Conservation (phyloP, 2,329 filamentous ascomycete genomes). For the Fusarium equiseti region DNA sequence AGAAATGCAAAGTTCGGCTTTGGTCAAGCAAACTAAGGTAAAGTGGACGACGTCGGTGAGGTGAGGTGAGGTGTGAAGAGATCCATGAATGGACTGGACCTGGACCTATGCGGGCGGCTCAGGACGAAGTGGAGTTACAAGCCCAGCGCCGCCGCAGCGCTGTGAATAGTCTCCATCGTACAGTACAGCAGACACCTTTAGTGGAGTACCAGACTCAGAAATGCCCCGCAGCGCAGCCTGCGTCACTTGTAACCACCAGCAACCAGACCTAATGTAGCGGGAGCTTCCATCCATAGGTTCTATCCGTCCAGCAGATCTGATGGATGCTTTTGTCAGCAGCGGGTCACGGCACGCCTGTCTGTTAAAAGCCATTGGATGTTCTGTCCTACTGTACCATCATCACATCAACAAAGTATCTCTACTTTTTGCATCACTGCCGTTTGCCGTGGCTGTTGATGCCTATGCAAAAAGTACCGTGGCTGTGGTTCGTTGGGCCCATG, state of each 20-base stretch:
- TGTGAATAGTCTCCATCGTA: slow-evolving; percentile 26
- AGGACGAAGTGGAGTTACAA: slow-evolving; percentile 39
- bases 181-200: slow-evolving; percentile 23
- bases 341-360: slow-evolving; percentile 16
- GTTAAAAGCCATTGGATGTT: neutral
- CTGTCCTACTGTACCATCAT: slow-evolving; percentile 14
- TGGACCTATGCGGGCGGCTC: slow-evolving; percentile 14
- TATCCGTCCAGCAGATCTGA: neutral
- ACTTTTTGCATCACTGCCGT: slow-evolving; percentile 18
- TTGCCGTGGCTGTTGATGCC: slow-evolving; percentile 25
- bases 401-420: slow-evolving; percentile 28
- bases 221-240: slow-evolving; percentile 36
- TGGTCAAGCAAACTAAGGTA: slow-evolving; percentile 36
- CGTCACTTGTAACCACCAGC: slow-evolving; percentile 35
- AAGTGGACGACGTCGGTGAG: slow-evolving; percentile 47
- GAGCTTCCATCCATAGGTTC: slow-evolving; percentile 6
- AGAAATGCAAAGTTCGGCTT: slow-evolving; percentile 41
- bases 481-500: slow-evolving; percentile 30
- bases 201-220: slow-evolving; percentile 26
- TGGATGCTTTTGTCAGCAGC: slow-evolving; percentile 39
- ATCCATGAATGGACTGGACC: slow-evolving; percentile 19
- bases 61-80: slow-evolving; percentile 45
- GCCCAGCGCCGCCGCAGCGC: slow-evolving; percentile 21
- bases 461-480: slow-evolving; percentile 13
- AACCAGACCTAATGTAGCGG: slow-evolving; percentile 13